These are phyloP conservation scores for Candida fluviatilis DNA, from an alignment of 805 yeast species.

Conservation along the genomic window DNA sequence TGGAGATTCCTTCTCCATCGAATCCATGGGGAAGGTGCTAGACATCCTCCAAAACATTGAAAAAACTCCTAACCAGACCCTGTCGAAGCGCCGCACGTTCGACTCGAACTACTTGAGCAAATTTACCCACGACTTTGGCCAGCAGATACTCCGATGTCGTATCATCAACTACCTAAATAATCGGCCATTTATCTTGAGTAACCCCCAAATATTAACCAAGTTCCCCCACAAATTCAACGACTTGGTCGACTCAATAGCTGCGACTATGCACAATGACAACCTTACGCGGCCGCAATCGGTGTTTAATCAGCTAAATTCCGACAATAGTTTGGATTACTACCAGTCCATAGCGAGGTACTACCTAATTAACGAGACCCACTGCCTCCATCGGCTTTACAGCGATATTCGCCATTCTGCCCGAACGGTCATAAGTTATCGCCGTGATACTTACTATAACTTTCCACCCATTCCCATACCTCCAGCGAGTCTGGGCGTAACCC, in stretches of 20 bases:
- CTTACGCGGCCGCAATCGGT: not conserved
- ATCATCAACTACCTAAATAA: not conserved
- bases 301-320: conserved; percentile 1
- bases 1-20: conserved; percentile 2
- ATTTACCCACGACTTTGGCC: conserved; percentile 5
- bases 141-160: not conserved
- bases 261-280: not conserved
- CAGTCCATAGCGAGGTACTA: conserved; percentile 4
- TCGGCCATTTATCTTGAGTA: not conserved
- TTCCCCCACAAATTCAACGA: conserved; percentile 1
- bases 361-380: conserved; percentile 2
- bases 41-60: not conserved
- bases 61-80: not conserved
- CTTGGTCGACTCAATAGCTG: not conserved
- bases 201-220: not conserved
- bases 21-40: conserved; percentile 4
- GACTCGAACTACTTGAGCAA: not conserved
- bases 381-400: not conserved
- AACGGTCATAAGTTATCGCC: not conserved
- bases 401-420: not conserved
- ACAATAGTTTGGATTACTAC: conserved; percentile 1
- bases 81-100: not conserved
- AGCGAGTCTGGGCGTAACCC: not conserved
- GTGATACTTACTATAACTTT: not conserved
- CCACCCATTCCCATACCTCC: not conserved